Percentiles rank a stretch among this genome's conserved stretches.
Evolutionary conservation across 2,329 filamentous ascomycete species (phyloP).

Genomic region (Leptographium procerum): DNA sequence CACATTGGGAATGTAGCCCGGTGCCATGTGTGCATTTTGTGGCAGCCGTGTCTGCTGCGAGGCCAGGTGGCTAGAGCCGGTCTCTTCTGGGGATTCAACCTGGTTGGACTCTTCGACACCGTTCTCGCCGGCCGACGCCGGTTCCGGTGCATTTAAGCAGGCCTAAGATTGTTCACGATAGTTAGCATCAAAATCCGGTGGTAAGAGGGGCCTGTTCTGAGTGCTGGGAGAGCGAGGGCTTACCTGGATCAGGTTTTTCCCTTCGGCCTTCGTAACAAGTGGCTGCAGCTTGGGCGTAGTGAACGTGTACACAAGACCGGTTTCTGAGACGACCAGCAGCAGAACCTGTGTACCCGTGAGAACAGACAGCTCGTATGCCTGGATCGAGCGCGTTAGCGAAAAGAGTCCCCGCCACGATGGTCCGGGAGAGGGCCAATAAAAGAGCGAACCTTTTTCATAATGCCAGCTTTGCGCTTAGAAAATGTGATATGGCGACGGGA

Average conservation of each 20-base stretch:
- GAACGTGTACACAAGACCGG: conserved; percentile 94
- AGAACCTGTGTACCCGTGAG: conserved; percentile 96
- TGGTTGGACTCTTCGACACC: conserved; percentile 65
- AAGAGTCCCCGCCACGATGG: background rate
- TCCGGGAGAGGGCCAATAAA: no score
- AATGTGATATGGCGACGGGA: conserved; percentile 99
- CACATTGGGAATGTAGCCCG: conserved; percentile 51
- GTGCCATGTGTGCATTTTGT: conserved; percentile 50
- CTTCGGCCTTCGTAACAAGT: conserved; percentile 93
- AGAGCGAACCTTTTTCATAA: conserved; percentile 98
- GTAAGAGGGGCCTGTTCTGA: conserved; percentile 21
- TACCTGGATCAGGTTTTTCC: conserved; percentile 99
- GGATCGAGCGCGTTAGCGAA: background rate
- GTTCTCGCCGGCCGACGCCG: conserved; percentile 68
- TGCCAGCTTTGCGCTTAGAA: conserved; percentile 98
- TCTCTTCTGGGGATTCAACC: conserved; percentile 86
- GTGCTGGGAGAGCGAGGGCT: conserved; percentile 16
- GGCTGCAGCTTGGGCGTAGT: conserved; percentile 97
- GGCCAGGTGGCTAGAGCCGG: conserved; percentile 63
- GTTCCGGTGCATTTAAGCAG: conserved; percentile 92
- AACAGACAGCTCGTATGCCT: conserved; percentile 93
- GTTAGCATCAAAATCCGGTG: conserved; percentile 19
- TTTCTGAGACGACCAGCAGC: conserved; percentile 92
- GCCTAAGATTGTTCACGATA: conserved; percentile 43
- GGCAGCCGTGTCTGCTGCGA: conserved; percentile 56